Evolutionary conservation across 306 rosid species (phyloP).

Genomic region (Citrullus amarus): DNA sequence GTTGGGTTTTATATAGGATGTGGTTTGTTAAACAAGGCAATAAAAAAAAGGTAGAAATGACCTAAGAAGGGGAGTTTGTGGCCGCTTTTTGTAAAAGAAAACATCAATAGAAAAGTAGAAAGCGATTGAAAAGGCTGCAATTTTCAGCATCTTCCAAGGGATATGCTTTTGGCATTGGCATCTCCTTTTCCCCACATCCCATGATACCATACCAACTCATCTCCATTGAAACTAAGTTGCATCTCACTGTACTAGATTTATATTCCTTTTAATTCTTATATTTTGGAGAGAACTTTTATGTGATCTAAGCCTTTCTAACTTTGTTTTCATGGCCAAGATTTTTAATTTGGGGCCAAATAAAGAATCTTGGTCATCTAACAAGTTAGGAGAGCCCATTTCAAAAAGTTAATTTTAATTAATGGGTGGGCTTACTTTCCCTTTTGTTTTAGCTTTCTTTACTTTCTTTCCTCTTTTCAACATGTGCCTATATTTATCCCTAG

Average conservation of each 20-base stretch:
- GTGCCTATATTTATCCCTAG: not conserved
- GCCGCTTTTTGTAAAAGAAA: slow-evolving; percentile 1
- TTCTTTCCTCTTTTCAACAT: not conserved
- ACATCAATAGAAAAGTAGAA: not conserved
- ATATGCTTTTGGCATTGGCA: slow-evolving; percentile 11
- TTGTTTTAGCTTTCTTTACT: not conserved
- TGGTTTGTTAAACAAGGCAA: slow-evolving; percentile 1
- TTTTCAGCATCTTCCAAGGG: slow-evolving; percentile 8
- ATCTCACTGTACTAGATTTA: not conserved
- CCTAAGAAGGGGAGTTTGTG: slow-evolving; percentile 3
- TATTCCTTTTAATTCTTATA: not conserved
- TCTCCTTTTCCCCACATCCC: slow-evolving; percentile 10
- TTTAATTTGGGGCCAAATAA: not conserved
- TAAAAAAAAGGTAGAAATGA: not conserved
- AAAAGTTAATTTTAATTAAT: not conserved
- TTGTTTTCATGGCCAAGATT: not conserved
- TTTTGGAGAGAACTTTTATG: not conserved
- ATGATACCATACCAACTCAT: slow-evolving; percentile 9
- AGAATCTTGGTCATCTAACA: not conserved
- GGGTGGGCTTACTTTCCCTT: not conserved
- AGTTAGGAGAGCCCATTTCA: slow-evolving; percentile 1
- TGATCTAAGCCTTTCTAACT: not conserved
- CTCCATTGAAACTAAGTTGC: not conserved
- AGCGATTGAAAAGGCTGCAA: not conserved
- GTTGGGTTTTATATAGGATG: slow-evolving; percentile 11